Conservation (phyloP, 1,284 basidiomycete genomes). For the Pholiota adiposa region DNA sequence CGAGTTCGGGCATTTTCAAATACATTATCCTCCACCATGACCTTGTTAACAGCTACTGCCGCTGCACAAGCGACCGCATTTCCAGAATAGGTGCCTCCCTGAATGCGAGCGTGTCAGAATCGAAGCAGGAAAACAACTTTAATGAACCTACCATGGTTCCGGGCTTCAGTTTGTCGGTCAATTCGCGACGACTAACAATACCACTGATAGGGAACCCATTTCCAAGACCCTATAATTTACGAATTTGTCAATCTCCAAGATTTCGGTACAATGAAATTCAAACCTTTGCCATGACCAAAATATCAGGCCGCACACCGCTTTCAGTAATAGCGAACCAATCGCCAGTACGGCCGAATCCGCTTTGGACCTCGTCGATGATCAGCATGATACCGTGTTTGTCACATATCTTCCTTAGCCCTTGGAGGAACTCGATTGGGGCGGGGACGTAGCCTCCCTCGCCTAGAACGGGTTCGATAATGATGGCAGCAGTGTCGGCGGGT, state of each 20-base stretch:
- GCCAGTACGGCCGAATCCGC: slow-evolving; percentile 91
- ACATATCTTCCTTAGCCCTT: slow-evolving; percentile 82
- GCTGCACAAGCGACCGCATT: slow-evolving; percentile 91
- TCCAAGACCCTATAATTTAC: slow-evolving; percentile 69
- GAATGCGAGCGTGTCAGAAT: slow-evolving; percentile 9
- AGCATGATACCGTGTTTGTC: slow-evolving; percentile 85
- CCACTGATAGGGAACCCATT: slow-evolving; percentile 95
- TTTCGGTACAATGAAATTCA: not conserved
- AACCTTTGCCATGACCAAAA: slow-evolving; percentile 89
- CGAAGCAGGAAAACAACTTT: not conserved
- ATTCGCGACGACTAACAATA: slow-evolving; percentile 80
- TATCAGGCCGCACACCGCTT: slow-evolving; percentile 84
- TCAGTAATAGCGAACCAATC: slow-evolving; percentile 83
- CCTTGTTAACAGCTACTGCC: slow-evolving; percentile 80
- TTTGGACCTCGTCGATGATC: slow-evolving; percentile 90
- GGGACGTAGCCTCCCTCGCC: slow-evolving; percentile 96
- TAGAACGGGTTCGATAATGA: slow-evolving; percentile 91
- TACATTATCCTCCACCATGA: slow-evolving; percentile 78
- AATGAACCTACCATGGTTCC: slow-evolving; percentile 70
- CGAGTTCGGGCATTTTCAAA: slow-evolving; percentile 79
- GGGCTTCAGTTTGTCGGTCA: slow-evolving; percentile 81
- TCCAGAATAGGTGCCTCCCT: slow-evolving; percentile 91
- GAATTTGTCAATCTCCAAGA: not conserved
- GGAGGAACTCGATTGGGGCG: slow-evolving; percentile 81
- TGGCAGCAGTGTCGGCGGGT: slow-evolving; percentile 88